Conservation (phyloP, 768 basidiomycete species). For the Suillus placidus region DNA sequence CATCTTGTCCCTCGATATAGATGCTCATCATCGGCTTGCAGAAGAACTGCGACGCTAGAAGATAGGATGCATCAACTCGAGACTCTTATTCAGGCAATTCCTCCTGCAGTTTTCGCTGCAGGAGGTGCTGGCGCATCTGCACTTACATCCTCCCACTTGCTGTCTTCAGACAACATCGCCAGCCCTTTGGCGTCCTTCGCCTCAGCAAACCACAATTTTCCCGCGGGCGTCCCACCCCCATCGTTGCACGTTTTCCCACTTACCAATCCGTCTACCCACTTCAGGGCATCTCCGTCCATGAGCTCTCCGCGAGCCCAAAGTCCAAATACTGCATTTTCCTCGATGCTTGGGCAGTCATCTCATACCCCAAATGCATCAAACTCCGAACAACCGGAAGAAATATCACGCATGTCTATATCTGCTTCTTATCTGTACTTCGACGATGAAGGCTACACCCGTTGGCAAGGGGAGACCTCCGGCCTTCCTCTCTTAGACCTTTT, state of each 20-base stretch:
- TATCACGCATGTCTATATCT: slow-evolving; percentile 64
- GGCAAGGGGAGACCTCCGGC: slow-evolving; percentile 94
- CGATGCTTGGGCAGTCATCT: slow-evolving; percentile 43
- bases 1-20: slow-evolving; percentile 12
- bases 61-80: slow-evolving; percentile 90
- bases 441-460: slow-evolving; percentile 83
- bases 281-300: slow-evolving; percentile 50
- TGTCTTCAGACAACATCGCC: slow-evolving; percentile 33
- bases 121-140: slow-evolving; percentile 43
- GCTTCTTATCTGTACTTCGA: slow-evolving; percentile 87
- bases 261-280: slow-evolving; percentile 80
- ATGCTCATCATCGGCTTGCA: slow-evolving; percentile 27
- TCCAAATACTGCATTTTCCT: slow-evolving; percentile 43
- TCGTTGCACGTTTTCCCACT: slow-evolving; percentile 78
- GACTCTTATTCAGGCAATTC: slow-evolving; percentile 82
- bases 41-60: slow-evolving; percentile 81
- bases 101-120: slow-evolving; percentile 75
- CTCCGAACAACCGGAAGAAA: slow-evolving; percentile 56
- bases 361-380: slow-evolving; percentile 23
- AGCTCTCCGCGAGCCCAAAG: slow-evolving; percentile 49
- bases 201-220: slow-evolving; percentile 43
- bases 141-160: slow-evolving; percentile 34
- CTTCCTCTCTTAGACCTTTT: slow-evolving; percentile 85
- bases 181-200: slow-evolving; percentile 43
- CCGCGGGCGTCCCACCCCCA: slow-evolving; percentile 73